phyloP scores from a whole-genome alignment of 805 yeast species.

The Suhomyces tanzawaensis region DNA sequence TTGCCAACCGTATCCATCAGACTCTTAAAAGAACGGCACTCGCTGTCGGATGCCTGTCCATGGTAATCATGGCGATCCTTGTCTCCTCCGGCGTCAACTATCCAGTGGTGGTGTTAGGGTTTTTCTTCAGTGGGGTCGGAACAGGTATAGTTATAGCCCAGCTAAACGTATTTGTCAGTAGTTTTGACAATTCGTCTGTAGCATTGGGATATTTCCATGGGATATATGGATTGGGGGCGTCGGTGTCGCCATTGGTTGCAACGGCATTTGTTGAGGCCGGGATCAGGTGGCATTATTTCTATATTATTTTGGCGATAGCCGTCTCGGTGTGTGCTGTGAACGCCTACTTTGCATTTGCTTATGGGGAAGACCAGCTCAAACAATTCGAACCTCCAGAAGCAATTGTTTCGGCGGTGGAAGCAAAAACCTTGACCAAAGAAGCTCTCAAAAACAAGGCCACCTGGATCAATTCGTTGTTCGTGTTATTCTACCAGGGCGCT shows the following conservation, averaged over 20 bases:
- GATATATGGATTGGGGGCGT: conserved; percentile 23
- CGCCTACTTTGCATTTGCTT: conserved; percentile 11
- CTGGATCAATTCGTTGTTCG: conserved; percentile 19
- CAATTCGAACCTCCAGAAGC: conserved; percentile 2
- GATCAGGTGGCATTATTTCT: conserved; percentile 19
- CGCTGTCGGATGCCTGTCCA: conserved; percentile 12
- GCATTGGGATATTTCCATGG: conserved; percentile 22
- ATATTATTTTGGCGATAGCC: conserved; percentile 15
- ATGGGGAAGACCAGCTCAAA: conserved; percentile 16
- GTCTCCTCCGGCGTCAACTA: conserved; percentile 21
- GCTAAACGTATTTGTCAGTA: conserved; percentile 20
- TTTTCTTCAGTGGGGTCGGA: conserved; percentile 24
- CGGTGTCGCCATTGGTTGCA: conserved; percentile 22
- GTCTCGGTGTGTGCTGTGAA: conserved; percentile 11
- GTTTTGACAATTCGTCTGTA: conserved; percentile 19
- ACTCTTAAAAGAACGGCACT: conserved; percentile 17
- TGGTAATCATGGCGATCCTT: conserved; percentile 13
- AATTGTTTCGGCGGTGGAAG: neutral
- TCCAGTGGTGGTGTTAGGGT: conserved; percentile 21
- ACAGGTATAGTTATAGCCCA: conserved; percentile 19
- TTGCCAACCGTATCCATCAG: conserved; percentile 14
- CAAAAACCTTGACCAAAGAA: conserved; percentile 9
- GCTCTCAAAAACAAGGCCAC: conserved; percentile 18
- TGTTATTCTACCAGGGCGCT: conserved; percentile 20
- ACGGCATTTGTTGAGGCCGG: conserved; percentile 16